Evolutionary conservation across 2,329 filamentous ascomycete genomes (phyloP).

Genomic region (Pseudogymnoascus sp.): DNA sequence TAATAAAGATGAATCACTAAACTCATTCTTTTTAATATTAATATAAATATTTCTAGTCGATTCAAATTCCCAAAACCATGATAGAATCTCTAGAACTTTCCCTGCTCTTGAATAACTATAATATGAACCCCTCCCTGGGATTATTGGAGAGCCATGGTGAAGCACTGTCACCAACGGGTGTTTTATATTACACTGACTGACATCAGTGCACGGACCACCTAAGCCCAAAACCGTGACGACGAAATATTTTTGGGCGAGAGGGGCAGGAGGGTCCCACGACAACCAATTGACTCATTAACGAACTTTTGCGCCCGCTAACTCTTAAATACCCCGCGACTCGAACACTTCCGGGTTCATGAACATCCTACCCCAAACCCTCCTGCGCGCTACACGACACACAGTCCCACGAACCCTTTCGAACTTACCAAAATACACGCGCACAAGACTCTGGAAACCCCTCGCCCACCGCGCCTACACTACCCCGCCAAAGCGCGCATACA

Average conservation of each 20-base stretch:
- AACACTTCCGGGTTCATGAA: conserved; percentile 1
- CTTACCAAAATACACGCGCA: neutral
- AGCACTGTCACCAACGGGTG: neutral
- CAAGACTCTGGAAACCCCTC: neutral
- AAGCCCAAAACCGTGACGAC: neutral
- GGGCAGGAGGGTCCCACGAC: neutral
- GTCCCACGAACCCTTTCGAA: neutral
- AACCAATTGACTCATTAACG: neutral
- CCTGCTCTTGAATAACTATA: neutral
- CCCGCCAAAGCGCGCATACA: neutral
- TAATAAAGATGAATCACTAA: too few relatives aligned
- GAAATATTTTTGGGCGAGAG: conserved; percentile 5
- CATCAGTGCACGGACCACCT: neutral
- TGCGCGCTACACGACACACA: conserved; percentile 2
- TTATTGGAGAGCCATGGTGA: neutral
- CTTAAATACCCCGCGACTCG: neutral
- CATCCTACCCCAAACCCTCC: conserved; percentile 1
- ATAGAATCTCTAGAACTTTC: neutral
- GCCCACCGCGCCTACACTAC: conserved; percentile 3
- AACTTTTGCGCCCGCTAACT: conserved; percentile 6
- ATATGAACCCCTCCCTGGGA: neutral
- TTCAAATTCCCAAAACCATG: neutral
- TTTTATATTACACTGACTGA: too few relatives aligned
- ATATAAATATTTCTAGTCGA: too few relatives aligned
- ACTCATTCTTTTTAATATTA: too few relatives aligned